Conservation (phyloP, 176 grass and related monocot species). For the Triticum timopheevii region DNA sequence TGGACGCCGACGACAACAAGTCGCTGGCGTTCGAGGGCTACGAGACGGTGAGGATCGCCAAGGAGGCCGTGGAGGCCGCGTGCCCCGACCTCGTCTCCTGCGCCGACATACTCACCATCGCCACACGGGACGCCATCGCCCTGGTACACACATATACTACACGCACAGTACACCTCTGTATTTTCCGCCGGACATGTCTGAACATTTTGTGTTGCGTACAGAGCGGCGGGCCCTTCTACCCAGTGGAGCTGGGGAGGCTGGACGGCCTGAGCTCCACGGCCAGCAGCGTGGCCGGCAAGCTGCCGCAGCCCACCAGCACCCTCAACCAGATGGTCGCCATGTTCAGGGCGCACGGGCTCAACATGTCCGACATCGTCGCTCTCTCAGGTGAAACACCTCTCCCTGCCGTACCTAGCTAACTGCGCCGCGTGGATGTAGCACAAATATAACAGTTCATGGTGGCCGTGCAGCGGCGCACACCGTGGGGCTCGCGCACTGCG, state of each 20-base stretch:
- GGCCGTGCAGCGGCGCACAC: conserved; percentile 50
- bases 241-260: conserved; percentile 77
- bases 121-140: conserved; percentile 59
- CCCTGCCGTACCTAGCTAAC: background rate
- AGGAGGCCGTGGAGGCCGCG: conserved; percentile 63
- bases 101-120: conserved; percentile 81
- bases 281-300: conserved; percentile 44
- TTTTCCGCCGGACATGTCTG: no score
- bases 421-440: background rate
- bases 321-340: conserved; percentile 40
- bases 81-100: conserved; percentile 73
- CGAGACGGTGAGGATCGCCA: conserved; percentile 65
- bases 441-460: background rate
- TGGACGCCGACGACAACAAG: conserved; percentile 64
- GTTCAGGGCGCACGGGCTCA: conserved; percentile 55
- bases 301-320: conserved; percentile 43
- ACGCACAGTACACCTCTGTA: background rate
- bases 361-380: conserved; percentile 58
- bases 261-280: conserved; percentile 64
- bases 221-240: conserved; percentile 63
- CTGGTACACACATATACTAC: conserved; percentile 18
- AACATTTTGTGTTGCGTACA: background rate
- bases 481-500: conserved; percentile 73
- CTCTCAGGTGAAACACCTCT: conserved; percentile 47
- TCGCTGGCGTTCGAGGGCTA: conserved; percentile 68